phyloP scores from a whole-genome alignment of 2,329 filamentous ascomycete species.

The Alternaria triticina region DNA sequence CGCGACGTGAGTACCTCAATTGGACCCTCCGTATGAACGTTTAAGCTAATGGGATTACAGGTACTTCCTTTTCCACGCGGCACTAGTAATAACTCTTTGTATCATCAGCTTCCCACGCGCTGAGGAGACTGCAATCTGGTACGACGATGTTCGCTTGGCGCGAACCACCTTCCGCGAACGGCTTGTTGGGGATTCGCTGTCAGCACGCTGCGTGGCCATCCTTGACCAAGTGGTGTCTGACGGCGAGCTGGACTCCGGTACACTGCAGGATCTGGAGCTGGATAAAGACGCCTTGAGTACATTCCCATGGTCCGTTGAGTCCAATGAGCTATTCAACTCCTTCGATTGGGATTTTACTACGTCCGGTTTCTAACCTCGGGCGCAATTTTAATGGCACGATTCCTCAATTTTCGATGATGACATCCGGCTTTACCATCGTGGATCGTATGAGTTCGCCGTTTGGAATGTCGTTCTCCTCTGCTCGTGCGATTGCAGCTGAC shows the following conservation, averaged over 20 bases:
- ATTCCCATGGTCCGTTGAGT: conserved; percentile 35
- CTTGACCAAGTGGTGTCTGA: conserved; percentile 31
- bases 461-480: conserved; percentile 34
- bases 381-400: background rate
- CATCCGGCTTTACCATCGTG: conserved; percentile 25
- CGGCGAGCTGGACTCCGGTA: conserved; percentile 20
- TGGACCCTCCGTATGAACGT: background rate
- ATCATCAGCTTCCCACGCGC: conserved; percentile 33
- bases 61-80: conserved; percentile 35
- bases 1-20: conserved; percentile 26
- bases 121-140: conserved; percentile 20
- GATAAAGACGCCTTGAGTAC: conserved; percentile 27
- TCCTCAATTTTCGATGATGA: conserved; percentile 24
- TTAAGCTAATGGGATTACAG: conserved; percentile 2
- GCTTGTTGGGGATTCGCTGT: conserved; percentile 30
- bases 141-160: conserved; percentile 29
- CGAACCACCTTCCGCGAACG: conserved; percentile 28
- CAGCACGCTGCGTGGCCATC: conserved; percentile 34
- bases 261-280: conserved; percentile 26
- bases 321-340: conserved; percentile 31
- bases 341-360: conserved; percentile 34
- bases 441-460: conserved; percentile 32
- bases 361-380: conserved; percentile 16
- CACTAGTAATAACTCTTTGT: conserved; percentile 31
- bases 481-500: conserved; percentile 25